Percentiles rank a stretch among this genome's conserved stretches.
phyloP scores from a whole-genome alignment of 2,329 filamentous ascomycete species.

The Harringtonia lauricola region DNA sequence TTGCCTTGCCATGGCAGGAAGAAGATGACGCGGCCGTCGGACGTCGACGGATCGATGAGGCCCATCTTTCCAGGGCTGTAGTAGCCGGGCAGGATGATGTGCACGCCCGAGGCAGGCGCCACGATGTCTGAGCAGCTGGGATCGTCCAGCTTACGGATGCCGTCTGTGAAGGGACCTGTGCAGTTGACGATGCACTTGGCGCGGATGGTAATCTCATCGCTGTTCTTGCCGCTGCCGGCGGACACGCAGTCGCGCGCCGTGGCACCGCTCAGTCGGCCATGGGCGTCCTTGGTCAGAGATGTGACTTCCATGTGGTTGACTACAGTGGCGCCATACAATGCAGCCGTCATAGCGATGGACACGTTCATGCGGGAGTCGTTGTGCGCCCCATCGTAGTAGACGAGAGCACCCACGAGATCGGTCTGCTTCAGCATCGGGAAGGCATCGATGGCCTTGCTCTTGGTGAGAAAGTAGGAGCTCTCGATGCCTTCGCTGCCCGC shows the following conservation, averaged over 20 bases:
- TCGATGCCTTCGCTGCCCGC: slow-evolving; percentile 75
- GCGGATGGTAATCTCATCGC: slow-evolving; percentile 54
- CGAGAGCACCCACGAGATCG: slow-evolving; percentile 63
- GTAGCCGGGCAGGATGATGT: slow-evolving; percentile 70
- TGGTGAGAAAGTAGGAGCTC: slow-evolving; percentile 71
- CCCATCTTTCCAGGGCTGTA: slow-evolving; percentile 74
- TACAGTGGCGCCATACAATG: slow-evolving; percentile 68
- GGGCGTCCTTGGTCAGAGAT: slow-evolving; percentile 56
- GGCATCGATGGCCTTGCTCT: slow-evolving; percentile 63
- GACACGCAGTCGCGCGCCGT: slow-evolving; percentile 50
- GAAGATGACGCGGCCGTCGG: slow-evolving; percentile 80
- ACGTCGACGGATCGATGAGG: slow-evolving; percentile 69
- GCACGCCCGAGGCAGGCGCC: slow-evolving; percentile 70
- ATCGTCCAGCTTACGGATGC: slow-evolving; percentile 72
- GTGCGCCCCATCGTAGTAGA: slow-evolving; percentile 81
- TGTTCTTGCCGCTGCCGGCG: slow-evolving; percentile 41
- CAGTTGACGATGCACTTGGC: slow-evolving; percentile 78
- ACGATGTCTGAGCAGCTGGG: slow-evolving; percentile 59
- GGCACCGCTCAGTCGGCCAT: slow-evolving; percentile 60
- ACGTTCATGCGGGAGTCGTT: slow-evolving; percentile 86
- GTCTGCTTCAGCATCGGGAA: slow-evolving; percentile 71
- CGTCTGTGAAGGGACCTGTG: slow-evolving; percentile 72
- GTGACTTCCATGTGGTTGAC: slow-evolving; percentile 77
- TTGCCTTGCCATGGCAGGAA: slow-evolving; percentile 81
- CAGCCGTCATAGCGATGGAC: slow-evolving; percentile 68